Conservation (phyloP, 2,329 filamentous ascomycete species). For the Whalleya microplaca region DNA sequence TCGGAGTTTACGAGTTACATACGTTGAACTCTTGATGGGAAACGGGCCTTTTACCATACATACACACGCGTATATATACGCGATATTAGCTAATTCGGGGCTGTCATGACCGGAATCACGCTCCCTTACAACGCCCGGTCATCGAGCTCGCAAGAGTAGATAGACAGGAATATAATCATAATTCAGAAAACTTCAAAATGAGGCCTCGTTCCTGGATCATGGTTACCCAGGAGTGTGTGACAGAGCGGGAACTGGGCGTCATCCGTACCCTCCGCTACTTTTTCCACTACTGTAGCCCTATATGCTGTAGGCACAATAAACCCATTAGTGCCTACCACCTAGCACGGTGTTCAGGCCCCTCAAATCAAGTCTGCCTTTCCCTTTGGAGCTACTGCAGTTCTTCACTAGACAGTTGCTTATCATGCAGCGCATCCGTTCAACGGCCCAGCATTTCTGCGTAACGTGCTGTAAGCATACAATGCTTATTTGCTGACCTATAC, state of each 20-base stretch:
- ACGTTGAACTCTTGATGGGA: neutral
- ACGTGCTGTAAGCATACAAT: neutral
- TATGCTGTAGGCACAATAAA: neutral
- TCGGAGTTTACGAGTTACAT: slow-evolving; percentile 13
- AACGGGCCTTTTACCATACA: neutral
- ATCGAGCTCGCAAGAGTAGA: slow-evolving; percentile 17
- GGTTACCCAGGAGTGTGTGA: too few species aligned
- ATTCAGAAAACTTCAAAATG: neutral
- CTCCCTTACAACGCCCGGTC: slow-evolving; percentile 18
- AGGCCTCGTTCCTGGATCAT: neutral
- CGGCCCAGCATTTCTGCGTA: neutral
- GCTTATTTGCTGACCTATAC: neutral
- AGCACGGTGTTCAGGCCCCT: neutral
- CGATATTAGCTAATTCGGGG: slow-evolving; percentile 20
- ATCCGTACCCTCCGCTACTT: neutral
- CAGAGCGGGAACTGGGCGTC: neutral
- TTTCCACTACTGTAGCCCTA: neutral
- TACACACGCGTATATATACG: slow-evolving; percentile 20
- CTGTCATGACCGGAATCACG: slow-evolving; percentile 18
- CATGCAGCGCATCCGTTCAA: slow-evolving; percentile 3
- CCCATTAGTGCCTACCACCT: neutral
- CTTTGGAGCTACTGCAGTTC: slow-evolving; percentile 18
- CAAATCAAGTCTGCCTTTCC: slow-evolving; percentile 8
- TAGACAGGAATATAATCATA: slow-evolving; percentile 21
- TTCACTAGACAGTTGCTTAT: slow-evolving; percentile 1